Base-by-base conservation (phyloP, 805 yeast species). In the Yamadazyma kitorensis region DNA sequence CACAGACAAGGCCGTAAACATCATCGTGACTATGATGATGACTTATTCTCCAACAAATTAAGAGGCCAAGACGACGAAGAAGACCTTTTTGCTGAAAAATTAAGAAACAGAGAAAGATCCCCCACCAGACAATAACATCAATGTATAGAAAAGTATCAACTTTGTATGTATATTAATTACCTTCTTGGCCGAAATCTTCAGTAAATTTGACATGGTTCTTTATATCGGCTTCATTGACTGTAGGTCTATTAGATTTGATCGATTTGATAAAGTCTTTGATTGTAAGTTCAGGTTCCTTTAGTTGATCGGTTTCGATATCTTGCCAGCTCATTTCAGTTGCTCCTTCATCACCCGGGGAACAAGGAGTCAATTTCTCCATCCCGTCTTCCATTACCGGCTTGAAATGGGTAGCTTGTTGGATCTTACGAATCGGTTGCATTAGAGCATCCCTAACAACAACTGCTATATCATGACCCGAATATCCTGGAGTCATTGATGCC, bases 361-460 rank as follows among this genome's bases (percentile, higher is more conserved):
- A 93, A 1, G 98, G 98, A 11, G 89, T 85, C 31, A 78, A 72
- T 55, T 78, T 80, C 17, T 58, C 63, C 12, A 39, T 45, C 2
- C 62, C 66, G 17, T 63, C 68, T 3, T 64, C 72, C 1, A 51
- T 45, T 8, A 77, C 76, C 40, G 73, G 70, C 55, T 83, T 84
- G 68, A 93, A 93, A 68, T 93, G 98, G 0, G 98, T 93, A 0
- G 98, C 97, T 52, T 78, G 82, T 60, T 91, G 98, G 43, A 93
- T 87, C 55, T 87, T 88, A 50, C 98, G 76, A 39, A 93, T 87
- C 2, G 99, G 98, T 59, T 91, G 94, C 98, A 93, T 93, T 47
- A 93, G 68, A 0, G 98, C 98, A 59, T 93, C 99, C 49, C 95
- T 80, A 3, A 93, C 98, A 8, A 88, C 95, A 21, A 93, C 96